Conservation (phyloP, 306 rosid genomes). For the Begonia loranthoides region DNA sequence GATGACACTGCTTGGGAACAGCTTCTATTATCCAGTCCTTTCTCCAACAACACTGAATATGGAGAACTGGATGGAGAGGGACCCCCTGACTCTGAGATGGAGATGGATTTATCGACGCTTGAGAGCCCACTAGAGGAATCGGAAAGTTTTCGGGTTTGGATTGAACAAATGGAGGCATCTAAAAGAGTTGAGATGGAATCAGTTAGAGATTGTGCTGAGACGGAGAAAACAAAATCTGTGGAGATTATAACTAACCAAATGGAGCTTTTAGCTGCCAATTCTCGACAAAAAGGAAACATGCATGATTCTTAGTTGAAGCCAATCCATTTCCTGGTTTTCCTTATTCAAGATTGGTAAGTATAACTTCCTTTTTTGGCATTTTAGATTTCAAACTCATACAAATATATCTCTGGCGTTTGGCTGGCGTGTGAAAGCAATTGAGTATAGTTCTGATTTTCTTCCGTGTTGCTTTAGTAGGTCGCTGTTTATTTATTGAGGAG, state of each 20-base stretch:
- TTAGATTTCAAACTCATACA: not conserved
- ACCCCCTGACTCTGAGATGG: slow-evolving; percentile 26
- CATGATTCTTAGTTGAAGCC: not conserved
- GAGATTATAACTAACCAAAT: slow-evolving; percentile 30
- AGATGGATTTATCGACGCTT: slow-evolving; percentile 22
- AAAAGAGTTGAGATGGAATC: slow-evolving; percentile 17
- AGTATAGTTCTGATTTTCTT: too few relatives aligned
- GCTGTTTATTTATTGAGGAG: not conserved
- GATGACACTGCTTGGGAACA: slow-evolving; percentile 66
- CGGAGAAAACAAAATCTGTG: slow-evolving; percentile 21
- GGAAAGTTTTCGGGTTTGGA: slow-evolving; percentile 25
- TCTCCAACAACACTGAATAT: slow-evolving; percentile 26
- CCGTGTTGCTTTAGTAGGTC: too few relatives aligned
- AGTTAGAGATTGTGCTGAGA: slow-evolving; percentile 9
- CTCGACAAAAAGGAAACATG: slow-evolving; percentile 4
- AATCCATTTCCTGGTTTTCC: too few relatives aligned
- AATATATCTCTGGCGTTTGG: not conserved
- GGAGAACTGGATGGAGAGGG: slow-evolving; percentile 22
- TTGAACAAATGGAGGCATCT: slow-evolving; percentile 40
- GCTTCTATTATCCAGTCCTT: slow-evolving; percentile 43
- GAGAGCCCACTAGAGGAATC: slow-evolving; percentile 17
- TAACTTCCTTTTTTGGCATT: not conserved
- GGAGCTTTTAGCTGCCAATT: slow-evolving; percentile 28
- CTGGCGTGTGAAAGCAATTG: not conserved
- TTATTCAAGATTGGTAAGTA: not conserved